phyloP scores from a whole-genome alignment of 2,329 filamentous ascomycete genomes.

The Claviceps humidiphila region DNA sequence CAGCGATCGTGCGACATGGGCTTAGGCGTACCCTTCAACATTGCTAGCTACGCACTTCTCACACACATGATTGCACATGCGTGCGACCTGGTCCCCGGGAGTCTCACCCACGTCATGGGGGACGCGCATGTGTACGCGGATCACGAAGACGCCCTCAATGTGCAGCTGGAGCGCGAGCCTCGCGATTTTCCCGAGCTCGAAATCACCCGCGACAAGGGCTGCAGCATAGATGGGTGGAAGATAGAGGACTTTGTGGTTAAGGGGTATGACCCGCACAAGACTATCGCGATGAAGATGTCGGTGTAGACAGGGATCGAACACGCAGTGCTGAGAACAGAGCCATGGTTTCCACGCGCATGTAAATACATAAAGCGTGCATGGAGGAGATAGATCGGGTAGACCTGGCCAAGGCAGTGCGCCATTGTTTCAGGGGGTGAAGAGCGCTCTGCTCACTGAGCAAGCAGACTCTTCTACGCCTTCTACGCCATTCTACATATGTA shows the following conservation, averaged over 20 bases:
- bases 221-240: conserved; percentile 81
- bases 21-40: conserved; percentile 94
- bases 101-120: conserved; percentile 88
- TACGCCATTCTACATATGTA: too few relatives aligned
- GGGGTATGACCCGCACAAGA: conserved; percentile 82
- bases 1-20: conserved; percentile 96
- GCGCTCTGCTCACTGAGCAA: background rate
- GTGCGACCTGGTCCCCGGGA: conserved; percentile 72
- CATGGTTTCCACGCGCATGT: background rate
- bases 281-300: conserved; percentile 98
- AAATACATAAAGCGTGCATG: background rate
- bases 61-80: conserved; percentile 92
- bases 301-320: conserved; percentile 36
- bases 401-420: background rate
- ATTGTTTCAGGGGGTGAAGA: background rate
- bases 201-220: conserved; percentile 53
- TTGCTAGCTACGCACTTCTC: conserved; percentile 82
- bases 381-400: background rate
- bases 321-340: background rate
- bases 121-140: conserved; percentile 96
- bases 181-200: conserved; percentile 66
- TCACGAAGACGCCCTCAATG: conserved; percentile 74
- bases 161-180: conserved; percentile 70
- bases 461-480: background rate
- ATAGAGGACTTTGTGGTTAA: conserved; percentile 76